These are phyloP conservation scores for Suillus clintonianus DNA, from an alignment of 768 basidiomycete species.

Conservation along the genomic window DNA sequence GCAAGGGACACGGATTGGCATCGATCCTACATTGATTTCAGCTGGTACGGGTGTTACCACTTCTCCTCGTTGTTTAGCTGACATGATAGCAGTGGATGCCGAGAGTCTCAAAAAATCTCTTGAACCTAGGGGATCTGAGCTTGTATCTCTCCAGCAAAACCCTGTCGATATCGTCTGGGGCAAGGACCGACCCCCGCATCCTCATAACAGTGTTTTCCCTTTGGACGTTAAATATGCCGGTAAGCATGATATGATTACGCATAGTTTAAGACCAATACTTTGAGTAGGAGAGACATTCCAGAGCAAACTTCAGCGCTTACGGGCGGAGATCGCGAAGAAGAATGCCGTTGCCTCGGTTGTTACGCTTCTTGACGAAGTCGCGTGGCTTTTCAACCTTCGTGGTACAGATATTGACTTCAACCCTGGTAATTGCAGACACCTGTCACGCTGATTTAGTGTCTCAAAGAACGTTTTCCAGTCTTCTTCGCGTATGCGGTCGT, in stretches of 20 bases:
- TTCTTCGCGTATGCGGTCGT: slow-evolving; percentile 93
- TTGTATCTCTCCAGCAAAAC: slow-evolving; percentile 71
- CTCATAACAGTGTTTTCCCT: slow-evolving; percentile 64
- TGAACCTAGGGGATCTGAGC: slow-evolving; percentile 49
- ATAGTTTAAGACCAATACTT: background rate
- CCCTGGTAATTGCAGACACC: slow-evolving; percentile 44
- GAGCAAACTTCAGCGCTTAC: slow-evolving; percentile 68
- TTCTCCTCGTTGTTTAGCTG: background rate
- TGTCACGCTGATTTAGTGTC: slow-evolving; percentile 2
- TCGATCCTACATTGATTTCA: slow-evolving; percentile 78
- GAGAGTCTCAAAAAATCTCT: slow-evolving; percentile 61
- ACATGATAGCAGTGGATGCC: slow-evolving; percentile 55
- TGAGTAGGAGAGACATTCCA: slow-evolving; percentile 54
- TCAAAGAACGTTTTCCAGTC: slow-evolving; percentile 42
- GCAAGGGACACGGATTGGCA: slow-evolving; percentile 66
- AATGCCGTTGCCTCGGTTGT: slow-evolving; percentile 67
- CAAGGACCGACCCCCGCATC: slow-evolving; percentile 63
- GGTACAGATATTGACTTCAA: slow-evolving; percentile 93
- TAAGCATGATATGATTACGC: slow-evolving; percentile 15
- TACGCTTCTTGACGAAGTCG: slow-evolving; percentile 91
- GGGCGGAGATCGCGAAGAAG: slow-evolving; percentile 65
- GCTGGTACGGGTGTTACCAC: slow-evolving; percentile 42
- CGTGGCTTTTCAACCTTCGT: slow-evolving; percentile 92
- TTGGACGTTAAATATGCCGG: slow-evolving; percentile 79
- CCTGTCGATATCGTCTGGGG: slow-evolving; percentile 82